phyloP scores from a whole-genome alignment of 805 yeast genomes.

The Ogataea chonburiensis region DNA sequence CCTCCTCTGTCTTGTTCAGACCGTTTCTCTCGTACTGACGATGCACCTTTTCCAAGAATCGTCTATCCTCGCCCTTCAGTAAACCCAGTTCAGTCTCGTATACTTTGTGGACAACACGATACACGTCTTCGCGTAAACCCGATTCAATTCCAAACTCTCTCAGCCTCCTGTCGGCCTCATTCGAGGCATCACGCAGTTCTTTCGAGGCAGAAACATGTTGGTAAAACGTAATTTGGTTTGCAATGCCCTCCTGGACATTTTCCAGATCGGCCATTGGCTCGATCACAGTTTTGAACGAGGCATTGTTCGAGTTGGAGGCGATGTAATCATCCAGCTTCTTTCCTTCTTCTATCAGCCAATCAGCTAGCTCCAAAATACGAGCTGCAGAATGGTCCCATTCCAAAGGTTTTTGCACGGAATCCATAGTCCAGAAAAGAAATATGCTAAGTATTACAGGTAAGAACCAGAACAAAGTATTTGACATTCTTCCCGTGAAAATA shows the following conservation, averaged over 20 bases:
- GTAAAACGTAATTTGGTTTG: slow-evolving; percentile 60
- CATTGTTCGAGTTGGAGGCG: slow-evolving; percentile 43
- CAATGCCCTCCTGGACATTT: slow-evolving; percentile 45
- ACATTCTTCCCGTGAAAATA: neutral
- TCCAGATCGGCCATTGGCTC: slow-evolving; percentile 51
- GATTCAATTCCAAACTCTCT: slow-evolving; percentile 62
- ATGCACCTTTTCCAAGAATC: slow-evolving; percentile 56
- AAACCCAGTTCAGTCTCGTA: slow-evolving; percentile 36
- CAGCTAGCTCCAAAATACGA: slow-evolving; percentile 42
- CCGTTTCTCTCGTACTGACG: slow-evolving; percentile 66
- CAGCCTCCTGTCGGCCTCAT: slow-evolving; percentile 56
- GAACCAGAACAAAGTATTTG: slow-evolving; percentile 7
- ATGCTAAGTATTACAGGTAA: slow-evolving; percentile 4
- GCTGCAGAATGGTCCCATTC: slow-evolving; percentile 61
- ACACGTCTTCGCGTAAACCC: slow-evolving; percentile 65
- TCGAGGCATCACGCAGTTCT: slow-evolving; percentile 69
- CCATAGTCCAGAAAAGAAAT: slow-evolving; percentile 3
- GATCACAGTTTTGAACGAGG: slow-evolving; percentile 58
- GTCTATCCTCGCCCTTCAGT: slow-evolving; percentile 53
- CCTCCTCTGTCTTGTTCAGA: slow-evolving; percentile 54
- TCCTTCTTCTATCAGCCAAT: slow-evolving; percentile 43
- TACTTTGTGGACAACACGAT: slow-evolving; percentile 53
- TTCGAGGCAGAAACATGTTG: slow-evolving; percentile 69
- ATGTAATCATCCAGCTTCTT: slow-evolving; percentile 51
- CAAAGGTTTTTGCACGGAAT: slow-evolving; percentile 42